Conservation (phyloP, 2,329 filamentous ascomycete species). For the Diaporthe nobilis region DNA sequence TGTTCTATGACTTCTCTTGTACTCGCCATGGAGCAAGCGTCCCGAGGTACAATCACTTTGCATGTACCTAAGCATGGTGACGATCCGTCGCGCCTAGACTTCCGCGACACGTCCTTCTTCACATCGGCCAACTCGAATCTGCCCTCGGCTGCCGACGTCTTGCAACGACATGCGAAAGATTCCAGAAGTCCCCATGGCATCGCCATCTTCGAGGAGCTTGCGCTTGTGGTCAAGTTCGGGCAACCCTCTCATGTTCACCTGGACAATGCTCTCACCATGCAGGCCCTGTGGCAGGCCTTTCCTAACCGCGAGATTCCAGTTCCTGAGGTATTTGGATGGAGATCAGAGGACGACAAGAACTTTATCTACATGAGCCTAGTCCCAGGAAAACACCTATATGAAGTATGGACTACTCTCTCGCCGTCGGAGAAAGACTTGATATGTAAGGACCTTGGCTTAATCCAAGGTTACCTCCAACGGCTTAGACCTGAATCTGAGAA, state of each 20-base stretch:
- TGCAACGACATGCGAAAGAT: not conserved
- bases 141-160: not conserved
- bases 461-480: not conserved
- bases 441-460: not conserved
- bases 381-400: not conserved
- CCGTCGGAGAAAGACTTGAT: not conserved
- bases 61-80: not conserved
- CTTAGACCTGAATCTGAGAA: constrained; percentile 5
- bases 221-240: constrained; percentile 10
- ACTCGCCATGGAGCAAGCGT: not conserved
- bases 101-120: constrained; percentile 13
- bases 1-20: not conserved
- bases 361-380: constrained; percentile 15
- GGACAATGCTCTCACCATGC: constrained; percentile 13
- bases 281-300: not conserved
- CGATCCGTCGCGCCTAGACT: constrained; percentile 7
- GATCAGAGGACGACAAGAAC: not conserved
- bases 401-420: not conserved
- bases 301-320: not conserved
- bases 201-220: not conserved
- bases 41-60: not conserved
- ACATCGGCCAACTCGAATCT: not conserved
- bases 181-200: not conserved
- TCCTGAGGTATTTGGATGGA: not conserved
- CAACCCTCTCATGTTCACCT: not conserved